Conservation (phyloP, 1,284 basidiomycete genomes). For the Puccinia novopanici region DNA sequence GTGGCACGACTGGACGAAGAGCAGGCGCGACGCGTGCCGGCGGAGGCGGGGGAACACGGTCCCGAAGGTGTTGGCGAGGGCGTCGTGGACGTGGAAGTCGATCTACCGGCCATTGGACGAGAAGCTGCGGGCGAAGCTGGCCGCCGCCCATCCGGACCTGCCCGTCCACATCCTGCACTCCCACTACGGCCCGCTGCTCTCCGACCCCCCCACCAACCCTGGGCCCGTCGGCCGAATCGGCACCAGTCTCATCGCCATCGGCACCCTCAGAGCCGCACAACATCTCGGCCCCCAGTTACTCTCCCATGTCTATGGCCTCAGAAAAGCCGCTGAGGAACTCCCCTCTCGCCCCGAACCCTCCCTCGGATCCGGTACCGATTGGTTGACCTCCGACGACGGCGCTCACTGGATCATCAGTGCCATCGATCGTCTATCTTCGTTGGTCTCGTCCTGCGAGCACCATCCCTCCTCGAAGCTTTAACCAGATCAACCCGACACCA, state of each 20-base stretch:
- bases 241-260: constrained; percentile 83
- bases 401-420: constrained; percentile 86
- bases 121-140: constrained; percentile 86
- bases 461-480: constrained; percentile 19
- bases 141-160: constrained; percentile 69
- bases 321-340: constrained; percentile 67
- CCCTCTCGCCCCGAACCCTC: constrained; percentile 63
- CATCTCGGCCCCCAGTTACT: constrained; percentile 86
- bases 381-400: constrained; percentile 85
- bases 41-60: background rate
- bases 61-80: constrained; percentile 31
- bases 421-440: constrained; percentile 65
- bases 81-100: constrained; percentile 69
- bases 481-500: background rate
- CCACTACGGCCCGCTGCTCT: constrained; percentile 80
- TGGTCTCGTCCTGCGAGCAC: constrained; percentile 10
- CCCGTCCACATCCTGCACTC: constrained; percentile 89
- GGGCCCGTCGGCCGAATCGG: constrained; percentile 75
- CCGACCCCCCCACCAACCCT: constrained; percentile 67
- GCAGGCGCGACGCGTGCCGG: background rate
- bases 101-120: constrained; percentile 87
- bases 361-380: constrained; percentile 64
- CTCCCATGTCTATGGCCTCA: constrained; percentile 88
- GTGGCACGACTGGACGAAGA: constrained; percentile 15
- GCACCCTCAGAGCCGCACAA: constrained; percentile 84